Evolutionary conservation across 306 rosid genomes (phyloP).

Genomic region (Lithocarpus polystachyus): DNA sequence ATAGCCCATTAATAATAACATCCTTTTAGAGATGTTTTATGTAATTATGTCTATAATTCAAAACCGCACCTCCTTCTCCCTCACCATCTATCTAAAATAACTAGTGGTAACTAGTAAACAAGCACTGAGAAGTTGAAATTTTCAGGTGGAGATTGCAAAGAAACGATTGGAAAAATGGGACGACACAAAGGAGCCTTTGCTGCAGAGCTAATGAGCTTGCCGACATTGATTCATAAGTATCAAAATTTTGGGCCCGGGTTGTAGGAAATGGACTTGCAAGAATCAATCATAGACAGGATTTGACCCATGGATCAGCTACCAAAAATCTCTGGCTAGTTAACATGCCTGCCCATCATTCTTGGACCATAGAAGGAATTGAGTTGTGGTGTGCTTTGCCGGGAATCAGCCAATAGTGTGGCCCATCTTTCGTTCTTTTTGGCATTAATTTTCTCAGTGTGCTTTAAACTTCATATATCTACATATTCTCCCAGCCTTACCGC

Average conservation of each 20-base stretch:
- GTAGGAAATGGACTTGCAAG: neutral
- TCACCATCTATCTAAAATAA: no score
- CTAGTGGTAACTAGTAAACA: neutral
- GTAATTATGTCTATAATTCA: no score
- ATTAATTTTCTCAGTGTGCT: no score
- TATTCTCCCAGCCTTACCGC: neutral
- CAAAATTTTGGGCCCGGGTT: neutral
- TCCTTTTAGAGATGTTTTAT: no score
- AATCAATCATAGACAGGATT: neutral
- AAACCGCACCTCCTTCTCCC: no score
- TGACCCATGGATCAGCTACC: no score
- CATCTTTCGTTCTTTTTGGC: no score
- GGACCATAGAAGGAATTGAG: neutral
- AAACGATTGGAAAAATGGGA: constrained; percentile 48
- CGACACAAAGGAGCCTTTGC: constrained; percentile 16
- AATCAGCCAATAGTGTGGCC: no score
- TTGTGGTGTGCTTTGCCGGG: neutral
- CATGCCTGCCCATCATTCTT: neutral
- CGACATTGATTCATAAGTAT: neutral
- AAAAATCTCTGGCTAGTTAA: no score
- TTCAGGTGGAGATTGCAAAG: constrained; percentile 45
- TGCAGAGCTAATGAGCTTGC: neutral
- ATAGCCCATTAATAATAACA: no score
- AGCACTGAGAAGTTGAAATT: neutral
- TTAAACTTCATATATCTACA: no score